These are phyloP conservation scores for Sporormia fimetaria DNA, from an alignment of 495 filamentous ascomycete genomes.

Conservation along the genomic window DNA sequence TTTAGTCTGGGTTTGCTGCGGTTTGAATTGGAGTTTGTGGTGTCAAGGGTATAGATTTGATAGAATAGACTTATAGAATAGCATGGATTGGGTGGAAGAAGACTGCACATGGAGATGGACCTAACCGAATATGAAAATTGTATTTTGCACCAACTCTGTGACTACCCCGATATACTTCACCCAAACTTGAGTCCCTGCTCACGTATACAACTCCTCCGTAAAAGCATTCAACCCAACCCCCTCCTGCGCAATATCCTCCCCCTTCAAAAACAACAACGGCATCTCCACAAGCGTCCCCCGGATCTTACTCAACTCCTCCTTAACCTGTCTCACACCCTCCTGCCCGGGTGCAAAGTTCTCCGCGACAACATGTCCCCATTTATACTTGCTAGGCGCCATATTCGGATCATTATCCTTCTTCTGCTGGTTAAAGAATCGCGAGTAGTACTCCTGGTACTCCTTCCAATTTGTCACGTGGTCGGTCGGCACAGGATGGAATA, in stretches of 20 bases:
- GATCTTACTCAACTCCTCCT: conserved; percentile 63
- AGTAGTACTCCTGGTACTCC: conserved; percentile 74
- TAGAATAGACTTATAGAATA: too few species aligned
- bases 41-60: too few species aligned
- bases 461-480: conserved; percentile 72
- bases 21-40: too few species aligned
- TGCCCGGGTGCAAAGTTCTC: conserved; percentile 60
- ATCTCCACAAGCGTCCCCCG: conserved; percentile 82
- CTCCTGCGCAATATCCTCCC: conserved; percentile 78
- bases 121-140: too few species aligned
- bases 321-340: conserved; percentile 59
- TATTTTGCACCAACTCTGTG: too few species aligned
- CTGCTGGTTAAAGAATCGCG: conserved; percentile 47
- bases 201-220: conserved; percentile 80
- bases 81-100: too few species aligned
- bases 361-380: conserved; percentile 78
- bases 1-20: too few species aligned
- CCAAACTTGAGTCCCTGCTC: not conserved
- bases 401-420: conserved; percentile 36
- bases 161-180: too few species aligned
- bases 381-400: conserved; percentile 39
- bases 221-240: conserved; percentile 68
- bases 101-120: too few species aligned
- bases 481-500: conserved; percentile 81
- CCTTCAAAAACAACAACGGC: conserved; percentile 79